These are phyloP conservation scores for Melampsora americana DNA, from an alignment of 1,284 basidiomycete genomes.

Conservation along the genomic window DNA sequence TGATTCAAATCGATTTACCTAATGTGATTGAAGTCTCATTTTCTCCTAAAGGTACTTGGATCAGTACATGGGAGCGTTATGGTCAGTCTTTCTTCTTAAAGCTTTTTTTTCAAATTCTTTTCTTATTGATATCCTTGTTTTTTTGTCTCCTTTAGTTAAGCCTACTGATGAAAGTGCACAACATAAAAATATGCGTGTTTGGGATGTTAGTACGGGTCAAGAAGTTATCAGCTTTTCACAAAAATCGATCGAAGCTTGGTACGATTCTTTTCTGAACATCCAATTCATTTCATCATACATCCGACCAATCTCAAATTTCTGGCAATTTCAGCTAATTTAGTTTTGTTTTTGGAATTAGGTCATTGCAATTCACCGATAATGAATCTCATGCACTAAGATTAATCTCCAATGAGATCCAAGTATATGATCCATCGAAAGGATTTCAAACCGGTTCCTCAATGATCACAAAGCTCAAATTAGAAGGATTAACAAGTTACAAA, in stretches of 20 bases:
- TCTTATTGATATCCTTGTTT: not conserved
- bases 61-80: slow-evolving; percentile 91
- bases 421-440: slow-evolving; percentile 66
- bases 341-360: slow-evolving; percentile 54
- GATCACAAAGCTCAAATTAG: slow-evolving; percentile 74
- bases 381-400: slow-evolving; percentile 84
- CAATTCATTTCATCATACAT: not conserved
- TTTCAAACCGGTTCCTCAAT: slow-evolving; percentile 72
- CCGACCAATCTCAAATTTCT: not conserved
- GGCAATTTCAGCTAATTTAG: not conserved
- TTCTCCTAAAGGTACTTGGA: slow-evolving; percentile 84
- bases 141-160: slow-evolving; percentile 43
- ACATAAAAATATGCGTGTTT: slow-evolving; percentile 83
- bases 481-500: slow-evolving; percentile 71
- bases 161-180: slow-evolving; percentile 71
- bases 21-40: slow-evolving; percentile 80
- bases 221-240: slow-evolving; percentile 77
- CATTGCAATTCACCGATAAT: slow-evolving; percentile 84
- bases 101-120: not conserved
- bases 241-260: slow-evolving; percentile 77
- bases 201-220: slow-evolving; percentile 74
- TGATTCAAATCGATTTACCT: slow-evolving; percentile 56
- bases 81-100: slow-evolving; percentile 54
- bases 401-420: slow-evolving; percentile 75
- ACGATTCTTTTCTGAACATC: slow-evolving; percentile 43